Evolutionary conservation across 768 basidiomycete species (phyloP).

Genomic region (Xanthoconium purpureum): DNA sequence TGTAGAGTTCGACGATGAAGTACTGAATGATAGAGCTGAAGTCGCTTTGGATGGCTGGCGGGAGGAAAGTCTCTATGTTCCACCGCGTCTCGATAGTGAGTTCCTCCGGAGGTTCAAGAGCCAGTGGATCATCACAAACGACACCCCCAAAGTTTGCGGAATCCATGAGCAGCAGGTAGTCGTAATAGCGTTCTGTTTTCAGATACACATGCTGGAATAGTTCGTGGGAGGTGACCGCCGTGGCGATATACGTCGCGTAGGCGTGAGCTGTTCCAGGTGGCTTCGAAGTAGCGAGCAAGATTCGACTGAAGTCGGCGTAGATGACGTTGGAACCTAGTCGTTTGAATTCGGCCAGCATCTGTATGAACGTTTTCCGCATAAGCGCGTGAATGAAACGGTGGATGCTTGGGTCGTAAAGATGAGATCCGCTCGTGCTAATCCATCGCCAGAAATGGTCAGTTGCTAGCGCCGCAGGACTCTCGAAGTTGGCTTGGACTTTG

Average conservation of each 20-base stretch:
- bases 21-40: conserved; percentile 72
- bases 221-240: conserved; percentile 91
- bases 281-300: conserved; percentile 91
- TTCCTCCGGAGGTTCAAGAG: conserved; percentile 63
- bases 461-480: conserved; percentile 63
- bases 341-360: conserved; percentile 94
- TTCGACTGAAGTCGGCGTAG: conserved; percentile 88
- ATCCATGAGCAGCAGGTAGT: conserved; percentile 95
- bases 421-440: conserved; percentile 81
- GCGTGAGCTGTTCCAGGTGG: conserved; percentile 94
- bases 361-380: conserved; percentile 98
- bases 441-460: conserved; percentile 98
- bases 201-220: conserved; percentile 92
- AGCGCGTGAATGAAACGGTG: conserved; percentile 92
- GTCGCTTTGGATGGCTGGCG: conserved; percentile 73
- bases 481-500: conserved; percentile 65
- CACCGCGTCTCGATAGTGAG: conserved; percentile 80
- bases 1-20: conserved; percentile 85
- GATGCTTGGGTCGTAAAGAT: conserved; percentile 89
- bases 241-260: conserved; percentile 92
- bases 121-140: conserved; percentile 76
- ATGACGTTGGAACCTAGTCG: conserved; percentile 90
- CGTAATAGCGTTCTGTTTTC: conserved; percentile 84
- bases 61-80: conserved; percentile 91
- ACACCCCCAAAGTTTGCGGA: conserved; percentile 88